Base-by-base conservation (phyloP, 2,329 filamentous ascomycete genomes). In the Sclerotinia sclerotiorum region DNA sequence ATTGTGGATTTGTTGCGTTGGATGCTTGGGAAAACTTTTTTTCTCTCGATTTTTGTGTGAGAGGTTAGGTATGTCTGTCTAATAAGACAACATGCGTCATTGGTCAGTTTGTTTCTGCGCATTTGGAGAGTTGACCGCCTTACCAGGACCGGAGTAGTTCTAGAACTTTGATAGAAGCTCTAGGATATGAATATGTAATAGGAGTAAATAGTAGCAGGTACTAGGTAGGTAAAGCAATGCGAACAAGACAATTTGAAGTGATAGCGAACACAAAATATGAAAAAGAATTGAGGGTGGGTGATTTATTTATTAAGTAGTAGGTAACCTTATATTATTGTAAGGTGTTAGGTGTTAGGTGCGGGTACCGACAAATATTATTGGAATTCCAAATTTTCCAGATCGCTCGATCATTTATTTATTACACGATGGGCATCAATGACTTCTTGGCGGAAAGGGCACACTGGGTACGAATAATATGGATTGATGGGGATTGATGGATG, bases 1-100 rank as follows among this genome's bases (percentile, higher is more conserved):
- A 67, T 54, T 66, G 64, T 60, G 54, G 54, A 60, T 32, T 60
- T 48, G n/a, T 51, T 60, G 52, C 39, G 52, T 48, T 66, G 52
- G 27, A 57, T 66, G 51, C 51, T 65, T 24, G 27, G 64, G 55
- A 66, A 66, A 66, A 66, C 42, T 66, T 66, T 66, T 66, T 54
- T 55, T 35, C 54, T 29, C 17, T 42, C 21, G 39, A 42, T 15
- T 42, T 56, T 56, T 35, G 27, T 61, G 21, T 32, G 27, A 21
- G n/a, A 15, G 55, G 29, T 57, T 27, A 57, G 35, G 35, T 27
- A 42, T 35, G 39, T 39, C 39, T 39, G 44, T 46, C 21, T 62
- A 49, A 49, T 29, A 42, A 15, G 39, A 49, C 58, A 62, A 6
- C 39, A 32, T 66, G 54, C 64, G 64, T 66, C 64, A 66, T 66